Evolutionary conservation across 495 filamentous ascomycete genomes (phyloP).

Genomic region (Acidomyces sp.): DNA sequence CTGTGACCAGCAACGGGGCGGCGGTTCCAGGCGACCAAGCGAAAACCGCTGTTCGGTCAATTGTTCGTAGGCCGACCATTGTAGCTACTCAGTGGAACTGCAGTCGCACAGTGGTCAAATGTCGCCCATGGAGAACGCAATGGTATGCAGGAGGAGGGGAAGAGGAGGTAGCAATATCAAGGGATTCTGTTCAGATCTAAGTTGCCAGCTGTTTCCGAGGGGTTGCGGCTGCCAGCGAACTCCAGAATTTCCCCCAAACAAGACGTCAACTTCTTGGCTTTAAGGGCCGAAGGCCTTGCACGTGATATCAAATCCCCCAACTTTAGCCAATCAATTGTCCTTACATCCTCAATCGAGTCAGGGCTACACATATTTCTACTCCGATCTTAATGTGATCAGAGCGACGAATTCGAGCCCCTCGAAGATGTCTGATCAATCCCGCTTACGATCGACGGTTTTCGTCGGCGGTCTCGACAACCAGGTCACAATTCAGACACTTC

Average conservation of each 20-base stretch:
- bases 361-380: not conserved
- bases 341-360: not conserved
- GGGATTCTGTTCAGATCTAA: too few species aligned
- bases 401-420: conserved; percentile 15
- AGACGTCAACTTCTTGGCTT: not conserved
- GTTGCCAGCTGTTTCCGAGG: too few species aligned
- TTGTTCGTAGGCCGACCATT: conserved; percentile 93
- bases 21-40: conserved; percentile 78
- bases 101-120: not conserved
- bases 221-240: too few species aligned
- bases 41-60: conserved; percentile 90
- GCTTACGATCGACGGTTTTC: conserved; percentile 81
- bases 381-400: too few species aligned
- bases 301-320: not conserved
- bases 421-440: conserved; percentile 65
- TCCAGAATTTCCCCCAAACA: not conserved
- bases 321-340: not conserved
- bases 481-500: conserved; percentile 58
- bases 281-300: not conserved
- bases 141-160: too few species aligned
- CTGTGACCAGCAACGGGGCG: conserved; percentile 78
- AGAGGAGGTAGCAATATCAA: too few species aligned
- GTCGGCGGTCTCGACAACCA: conserved; percentile 76
- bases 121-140: too few species aligned
- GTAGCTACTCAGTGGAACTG: conserved; percentile 31